Conservation (phyloP, 495 filamentous ascomycete genomes). For the Haplographium delicatum region DNA sequence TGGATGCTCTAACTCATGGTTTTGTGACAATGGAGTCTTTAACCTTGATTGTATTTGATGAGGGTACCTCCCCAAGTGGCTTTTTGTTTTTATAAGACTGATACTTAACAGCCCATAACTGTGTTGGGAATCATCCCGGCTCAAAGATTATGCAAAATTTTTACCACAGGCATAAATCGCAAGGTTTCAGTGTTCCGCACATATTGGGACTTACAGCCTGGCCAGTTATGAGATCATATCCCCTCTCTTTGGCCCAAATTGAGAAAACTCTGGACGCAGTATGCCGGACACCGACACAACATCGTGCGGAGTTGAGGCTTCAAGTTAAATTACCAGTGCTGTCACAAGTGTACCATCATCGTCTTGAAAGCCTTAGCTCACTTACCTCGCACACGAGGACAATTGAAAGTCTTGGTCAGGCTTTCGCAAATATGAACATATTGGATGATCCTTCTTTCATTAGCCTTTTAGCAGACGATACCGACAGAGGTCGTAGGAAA, state of each 20-base stretch:
- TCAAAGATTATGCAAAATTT: slow-evolving; percentile 74
- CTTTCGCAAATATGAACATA: slow-evolving; percentile 50
- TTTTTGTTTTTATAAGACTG: neutral
- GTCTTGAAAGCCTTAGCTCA: slow-evolving; percentile 4
- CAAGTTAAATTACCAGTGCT: slow-evolving; percentile 65
- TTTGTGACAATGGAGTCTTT: slow-evolving; percentile 67
- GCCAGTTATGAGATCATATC: slow-evolving; percentile 59
- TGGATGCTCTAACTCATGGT: slow-evolving; percentile 74
- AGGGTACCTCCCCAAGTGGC: slow-evolving; percentile 51
- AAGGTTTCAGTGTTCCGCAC: slow-evolving; percentile 47
- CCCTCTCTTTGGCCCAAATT: slow-evolving; percentile 48
- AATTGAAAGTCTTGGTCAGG: slow-evolving; percentile 33
- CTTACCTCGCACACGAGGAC: slow-evolving; percentile 18
- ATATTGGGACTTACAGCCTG: slow-evolving; percentile 87
- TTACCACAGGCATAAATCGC: slow-evolving; percentile 51
- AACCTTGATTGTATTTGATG: slow-evolving; percentile 78
- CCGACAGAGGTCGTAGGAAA: slow-evolving; percentile 28
- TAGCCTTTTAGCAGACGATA: slow-evolving; percentile 36
- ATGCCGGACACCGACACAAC: slow-evolving; percentile 63
- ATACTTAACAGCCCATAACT: slow-evolving; percentile 59
- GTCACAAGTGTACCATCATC: slow-evolving; percentile 42
- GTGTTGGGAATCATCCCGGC: slow-evolving; percentile 56
- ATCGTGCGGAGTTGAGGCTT: slow-evolving; percentile 64
- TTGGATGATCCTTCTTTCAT: slow-evolving; percentile 64
- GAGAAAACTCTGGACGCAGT: slow-evolving; percentile 73